Evolutionary conservation across 805 yeast species (phyloP).

Genomic region (Lachancea nothofagi): DNA sequence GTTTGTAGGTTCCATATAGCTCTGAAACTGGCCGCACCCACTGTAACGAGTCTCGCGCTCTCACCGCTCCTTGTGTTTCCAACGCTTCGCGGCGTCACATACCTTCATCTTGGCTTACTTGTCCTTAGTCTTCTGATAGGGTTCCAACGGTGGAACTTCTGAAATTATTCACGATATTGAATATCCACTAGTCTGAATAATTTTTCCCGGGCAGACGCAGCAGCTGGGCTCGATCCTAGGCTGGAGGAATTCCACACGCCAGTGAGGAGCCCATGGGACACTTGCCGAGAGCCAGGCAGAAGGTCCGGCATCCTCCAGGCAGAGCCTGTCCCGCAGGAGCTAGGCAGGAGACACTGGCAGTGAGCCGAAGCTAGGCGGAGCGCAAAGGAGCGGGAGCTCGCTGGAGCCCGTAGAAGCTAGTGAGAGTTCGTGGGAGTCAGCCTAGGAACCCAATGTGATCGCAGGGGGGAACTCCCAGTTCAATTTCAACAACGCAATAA

Average conservation of each 20-base stretch:
- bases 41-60: no score
- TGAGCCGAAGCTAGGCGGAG: background rate
- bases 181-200: slow-evolving; percentile 5
- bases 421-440: no score
- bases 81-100: slow-evolving; percentile 21
- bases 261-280: background rate
- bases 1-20: no score
- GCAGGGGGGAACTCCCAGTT: no score
- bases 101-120: slow-evolving; percentile 39
- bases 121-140: slow-evolving; percentile 18
- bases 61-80: no score
- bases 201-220: slow-evolving; percentile 5
- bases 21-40: no score
- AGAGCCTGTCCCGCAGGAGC: background rate
- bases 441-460: no score
- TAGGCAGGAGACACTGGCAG: background rate
- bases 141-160: slow-evolving; percentile 1
- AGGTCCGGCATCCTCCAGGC: background rate
- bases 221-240: background rate
- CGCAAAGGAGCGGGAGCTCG: no score
- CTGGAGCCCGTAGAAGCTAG: no score
- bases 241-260: background rate
- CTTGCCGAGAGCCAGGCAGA: no score
- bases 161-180: slow-evolving; percentile 2
- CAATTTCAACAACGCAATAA: no score